Percentiles rank a stretch among this genome's conserved stretches.
phyloP scores from a whole-genome alignment of 2,329 filamentous ascomycete species.

The Curvularia hawaiiensis region DNA sequence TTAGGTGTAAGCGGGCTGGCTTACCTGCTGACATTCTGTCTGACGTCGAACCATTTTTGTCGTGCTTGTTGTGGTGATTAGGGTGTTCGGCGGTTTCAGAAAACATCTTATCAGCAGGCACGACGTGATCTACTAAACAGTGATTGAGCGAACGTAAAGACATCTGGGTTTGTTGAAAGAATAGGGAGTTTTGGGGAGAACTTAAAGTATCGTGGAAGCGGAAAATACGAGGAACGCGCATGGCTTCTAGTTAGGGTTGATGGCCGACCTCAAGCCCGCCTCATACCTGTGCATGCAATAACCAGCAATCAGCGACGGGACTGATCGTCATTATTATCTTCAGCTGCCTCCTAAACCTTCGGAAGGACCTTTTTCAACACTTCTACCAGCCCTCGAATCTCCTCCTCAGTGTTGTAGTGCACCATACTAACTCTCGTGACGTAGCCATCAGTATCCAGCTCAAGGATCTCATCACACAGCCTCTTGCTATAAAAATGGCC shows the following conservation, averaged over 20 bases:
- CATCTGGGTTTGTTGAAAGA: too few relatives aligned
- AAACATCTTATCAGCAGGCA: not conserved
- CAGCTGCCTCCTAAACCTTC: not conserved
- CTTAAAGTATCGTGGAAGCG: not conserved
- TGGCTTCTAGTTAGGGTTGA: not conserved
- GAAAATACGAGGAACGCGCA: not conserved
- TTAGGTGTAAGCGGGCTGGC: not conserved
- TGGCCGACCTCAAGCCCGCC: not conserved
- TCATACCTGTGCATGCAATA: not conserved
- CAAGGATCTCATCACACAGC: slow-evolving; percentile 63
- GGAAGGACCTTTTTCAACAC: slow-evolving; percentile 59
- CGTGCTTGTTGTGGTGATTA: not conserved
- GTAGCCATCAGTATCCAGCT: slow-evolving; percentile 61
- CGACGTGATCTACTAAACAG: not conserved
- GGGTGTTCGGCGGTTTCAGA: not conserved
- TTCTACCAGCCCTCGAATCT: slow-evolving; percentile 59
- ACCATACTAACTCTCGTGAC: slow-evolving; percentile 73
- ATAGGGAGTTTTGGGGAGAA: too few relatives aligned
- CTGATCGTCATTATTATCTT: too few relatives aligned
- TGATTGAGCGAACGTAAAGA: not conserved
- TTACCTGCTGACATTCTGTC: not conserved
- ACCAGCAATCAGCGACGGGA: not conserved
- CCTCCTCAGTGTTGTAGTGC: slow-evolving; percentile 74
- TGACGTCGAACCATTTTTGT: not conserved
- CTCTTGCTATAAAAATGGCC: slow-evolving; percentile 73